phyloP scores from a whole-genome alignment of 179 eudicot genomes.

The Corrigiola litoralis region DNA sequence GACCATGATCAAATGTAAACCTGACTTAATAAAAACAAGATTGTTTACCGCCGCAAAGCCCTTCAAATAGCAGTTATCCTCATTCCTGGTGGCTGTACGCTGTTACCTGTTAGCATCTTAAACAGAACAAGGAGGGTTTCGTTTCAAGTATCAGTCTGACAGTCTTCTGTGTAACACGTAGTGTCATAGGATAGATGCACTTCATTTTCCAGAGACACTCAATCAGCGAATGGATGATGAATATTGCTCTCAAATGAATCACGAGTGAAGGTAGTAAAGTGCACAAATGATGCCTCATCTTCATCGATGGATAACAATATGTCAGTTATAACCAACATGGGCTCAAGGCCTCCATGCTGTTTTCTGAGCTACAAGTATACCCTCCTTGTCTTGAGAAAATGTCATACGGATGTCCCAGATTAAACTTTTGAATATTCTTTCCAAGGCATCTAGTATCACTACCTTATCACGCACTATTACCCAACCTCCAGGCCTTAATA shows the following conservation, averaged over 20 bases:
- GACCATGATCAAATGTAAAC: not conserved
- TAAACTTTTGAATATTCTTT: constrained; percentile 73
- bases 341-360: constrained; percentile 77
- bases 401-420: constrained; percentile 94
- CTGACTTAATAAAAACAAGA: no score
- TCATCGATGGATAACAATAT: not conserved
- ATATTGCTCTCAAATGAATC: no score
- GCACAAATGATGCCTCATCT: not conserved
- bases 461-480: constrained; percentile 82
- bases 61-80: not conserved
- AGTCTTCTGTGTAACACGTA: no score
- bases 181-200: no score
- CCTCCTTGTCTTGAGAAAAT: constrained; percentile 73
- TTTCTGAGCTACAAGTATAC: constrained; percentile 80
- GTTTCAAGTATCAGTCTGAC: no score
- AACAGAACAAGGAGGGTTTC: no score
- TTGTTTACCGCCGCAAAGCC: not conserved
- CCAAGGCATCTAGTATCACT: constrained; percentile 64
- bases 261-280: no score
- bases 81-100: no score
- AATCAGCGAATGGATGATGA: no score
- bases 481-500: constrained; percentile 87
- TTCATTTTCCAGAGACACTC: no score
- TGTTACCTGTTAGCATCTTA: no score
- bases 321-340: not conserved